Base-by-base conservation (phyloP, 1,139 yeast genomes). In the Yamadazyma diospyri region DNA sequence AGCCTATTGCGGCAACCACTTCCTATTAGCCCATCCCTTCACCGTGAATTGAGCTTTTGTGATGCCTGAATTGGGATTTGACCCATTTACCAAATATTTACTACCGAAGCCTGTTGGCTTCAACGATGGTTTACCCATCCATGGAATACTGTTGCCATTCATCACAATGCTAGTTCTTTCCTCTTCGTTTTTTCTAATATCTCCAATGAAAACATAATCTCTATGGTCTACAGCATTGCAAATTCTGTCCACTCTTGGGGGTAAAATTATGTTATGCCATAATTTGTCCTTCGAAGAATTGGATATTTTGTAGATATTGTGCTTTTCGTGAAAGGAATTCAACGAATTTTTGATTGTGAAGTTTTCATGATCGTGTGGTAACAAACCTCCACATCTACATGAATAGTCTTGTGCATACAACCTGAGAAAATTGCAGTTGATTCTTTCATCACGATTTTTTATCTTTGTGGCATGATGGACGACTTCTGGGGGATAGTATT, bases 11-110 rank as follows among this genome's bases (percentile, higher is more conserved):
- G 25, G 25, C 6, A 58, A 32, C 79, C 79, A 74, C 38, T 77
- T 51, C 38, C 62, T 51, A 43, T 71, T 67, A 39, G 67, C 59
- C 80, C 80, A 74, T 4, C 78, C 78, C 42, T 66, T 71, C 11
- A 69, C 68, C 6, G 78, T 74, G 44, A 63, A 75, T 43, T 75
- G 81, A 23, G 62, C 49, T 28, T 47, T 53, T 6, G 70, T 56
- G 10, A 61, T 48, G 5, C 72, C 72, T 11, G 67, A 55, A 29
- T 55, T 61, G 5, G 73, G 72, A 15, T 67, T 59, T 26, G 45
- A 32, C 6, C 69, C 64, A 41, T 67, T 64, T 13, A 45, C 50
- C 32, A 50, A 34, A 25, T 45, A 50, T 12, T 59, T 45, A 3
- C 48, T 40, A 23, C 59, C 42, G 8, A 56, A 39, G 3, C 74